Percentiles rank a stretch among this genome's conserved stretches.
Conservation (phyloP, 2,329 filamentous ascomycete species). For the Ophiocordyceps robertsii region DNA sequence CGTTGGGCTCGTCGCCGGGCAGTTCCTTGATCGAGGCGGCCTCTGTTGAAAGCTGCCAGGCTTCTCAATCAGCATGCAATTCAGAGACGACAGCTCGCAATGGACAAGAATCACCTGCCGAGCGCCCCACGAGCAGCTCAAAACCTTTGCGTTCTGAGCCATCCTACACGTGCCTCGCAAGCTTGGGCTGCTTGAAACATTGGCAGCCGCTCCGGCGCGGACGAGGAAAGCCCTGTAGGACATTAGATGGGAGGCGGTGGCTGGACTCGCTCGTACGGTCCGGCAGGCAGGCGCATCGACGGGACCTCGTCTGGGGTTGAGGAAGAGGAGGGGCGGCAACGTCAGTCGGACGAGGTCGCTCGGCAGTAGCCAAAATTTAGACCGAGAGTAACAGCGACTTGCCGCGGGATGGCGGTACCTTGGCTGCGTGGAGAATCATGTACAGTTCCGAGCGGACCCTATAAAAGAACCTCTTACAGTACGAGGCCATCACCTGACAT, state of each 20-base stretch:
- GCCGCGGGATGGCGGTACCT: conserved; percentile 2
- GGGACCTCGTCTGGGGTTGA: conserved; percentile 1
- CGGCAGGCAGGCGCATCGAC: conserved; percentile 20
- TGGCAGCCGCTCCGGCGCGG: conserved; percentile 39
- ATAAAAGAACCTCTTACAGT: too few relatives aligned
- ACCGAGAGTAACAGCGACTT: conserved; percentile 11
- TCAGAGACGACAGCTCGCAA: background rate
- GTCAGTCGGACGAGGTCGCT: background rate
- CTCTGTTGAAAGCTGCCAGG: conserved; percentile 18
- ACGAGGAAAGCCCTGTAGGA: conserved; percentile 39
- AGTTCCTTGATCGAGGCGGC: conserved; percentile 36
- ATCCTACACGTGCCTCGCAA: conserved; percentile 40
- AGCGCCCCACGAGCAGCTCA: conserved; percentile 39
- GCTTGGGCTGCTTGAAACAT: conserved; percentile 27
- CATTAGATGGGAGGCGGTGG: conserved; percentile 28
- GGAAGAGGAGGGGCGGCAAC: background rate
- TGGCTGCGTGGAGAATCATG: background rate
- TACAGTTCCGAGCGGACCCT: too few relatives aligned
- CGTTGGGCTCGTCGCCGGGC: conserved; percentile 62
- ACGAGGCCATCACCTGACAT: too few relatives aligned
- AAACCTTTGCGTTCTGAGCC: conserved; percentile 69
- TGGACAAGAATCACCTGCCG: conserved; percentile 12
- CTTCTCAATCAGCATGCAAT: conserved; percentile 2
- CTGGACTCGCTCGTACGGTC: conserved; percentile 20
- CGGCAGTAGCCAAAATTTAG: conserved; percentile 10